Evolutionary conservation across 208 protist genomes (phyloP).

Genomic region (Leishmania aethiopica): DNA sequence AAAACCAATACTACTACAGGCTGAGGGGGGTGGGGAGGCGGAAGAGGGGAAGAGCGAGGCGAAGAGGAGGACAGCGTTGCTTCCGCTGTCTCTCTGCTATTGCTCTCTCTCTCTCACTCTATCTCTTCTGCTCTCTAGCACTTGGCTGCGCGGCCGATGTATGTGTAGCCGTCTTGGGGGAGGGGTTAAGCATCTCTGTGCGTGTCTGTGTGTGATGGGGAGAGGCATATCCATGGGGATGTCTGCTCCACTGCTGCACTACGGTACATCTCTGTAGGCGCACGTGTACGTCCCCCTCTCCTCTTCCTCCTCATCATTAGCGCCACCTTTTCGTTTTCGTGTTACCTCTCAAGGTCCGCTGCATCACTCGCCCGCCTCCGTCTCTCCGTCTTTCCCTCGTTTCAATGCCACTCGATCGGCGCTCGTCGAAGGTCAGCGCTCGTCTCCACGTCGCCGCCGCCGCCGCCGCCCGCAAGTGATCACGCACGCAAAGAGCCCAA

Average conservation of each 20-base stretch:
- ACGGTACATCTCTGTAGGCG: neutral
- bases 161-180: neutral
- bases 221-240: neutral
- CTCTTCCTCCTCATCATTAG: too few relatives aligned
- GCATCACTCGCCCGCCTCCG: neutral
- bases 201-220: neutral
- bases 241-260: neutral
- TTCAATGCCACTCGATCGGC: neutral
- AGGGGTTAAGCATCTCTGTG: neutral
- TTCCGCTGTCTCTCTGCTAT: neutral
- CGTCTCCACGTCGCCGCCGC: slow-evolving; percentile 1
- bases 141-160: neutral
- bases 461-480: neutral
- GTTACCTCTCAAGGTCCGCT: neutral
- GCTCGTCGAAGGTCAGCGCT: neutral
- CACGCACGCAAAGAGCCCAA: too few relatives aligned
- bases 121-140: neutral
- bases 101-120: neutral
- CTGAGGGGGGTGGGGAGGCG: neutral
- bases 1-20: neutral
- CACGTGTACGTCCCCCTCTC: neutral
- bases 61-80: too few relatives aligned
- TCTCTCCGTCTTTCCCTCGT: neutral
- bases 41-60: too few relatives aligned
- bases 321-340: neutral